A percentile compares a stretch with the other conserved stretches of the same genome.
Conservation (phyloP, 2,329 filamentous ascomycete genomes). For the Didymella exigua region DNA sequence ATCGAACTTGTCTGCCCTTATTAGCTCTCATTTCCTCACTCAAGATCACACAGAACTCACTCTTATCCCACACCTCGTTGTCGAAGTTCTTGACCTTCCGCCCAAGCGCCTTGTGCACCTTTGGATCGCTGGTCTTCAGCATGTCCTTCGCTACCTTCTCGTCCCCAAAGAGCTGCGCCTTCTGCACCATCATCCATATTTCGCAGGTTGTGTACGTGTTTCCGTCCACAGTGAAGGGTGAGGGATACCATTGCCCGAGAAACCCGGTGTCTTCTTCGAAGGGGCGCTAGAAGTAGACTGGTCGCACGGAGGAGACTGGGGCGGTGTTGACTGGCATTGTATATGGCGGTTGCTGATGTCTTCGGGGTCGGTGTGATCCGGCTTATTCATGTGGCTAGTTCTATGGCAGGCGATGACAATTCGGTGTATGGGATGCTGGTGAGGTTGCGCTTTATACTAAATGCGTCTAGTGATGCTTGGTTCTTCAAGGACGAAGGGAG, state of each 20-base stretch:
- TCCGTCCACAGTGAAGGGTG: constrained; percentile 51
- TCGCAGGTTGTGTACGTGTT: constrained; percentile 49
- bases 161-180: constrained; percentile 52
- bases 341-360: not conserved
- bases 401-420: not conserved
- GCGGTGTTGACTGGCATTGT: not conserved
- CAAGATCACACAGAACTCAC: constrained; percentile 17
- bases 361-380: not conserved
- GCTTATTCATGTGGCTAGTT: not conserved
- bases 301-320: not conserved
- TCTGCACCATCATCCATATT: constrained; percentile 58
- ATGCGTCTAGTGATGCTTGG: not conserved
- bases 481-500: not conserved
- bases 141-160: constrained; percentile 54
- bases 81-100: constrained; percentile 61
- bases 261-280: constrained; percentile 53
- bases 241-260: constrained; percentile 68
- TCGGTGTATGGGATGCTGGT: not conserved
- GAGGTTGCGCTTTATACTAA: not conserved
- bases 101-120: constrained; percentile 60
- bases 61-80: constrained; percentile 56
- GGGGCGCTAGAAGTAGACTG: constrained; percentile 39
- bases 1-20: constrained; percentile 50
- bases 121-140: constrained; percentile 55
- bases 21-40: not conserved